Percentiles rank a stretch among this genome's conserved stretches.
Evolutionary conservation across 2,329 filamentous ascomycete genomes (phyloP).

Genomic region (Coniochaeta sp.): DNA sequence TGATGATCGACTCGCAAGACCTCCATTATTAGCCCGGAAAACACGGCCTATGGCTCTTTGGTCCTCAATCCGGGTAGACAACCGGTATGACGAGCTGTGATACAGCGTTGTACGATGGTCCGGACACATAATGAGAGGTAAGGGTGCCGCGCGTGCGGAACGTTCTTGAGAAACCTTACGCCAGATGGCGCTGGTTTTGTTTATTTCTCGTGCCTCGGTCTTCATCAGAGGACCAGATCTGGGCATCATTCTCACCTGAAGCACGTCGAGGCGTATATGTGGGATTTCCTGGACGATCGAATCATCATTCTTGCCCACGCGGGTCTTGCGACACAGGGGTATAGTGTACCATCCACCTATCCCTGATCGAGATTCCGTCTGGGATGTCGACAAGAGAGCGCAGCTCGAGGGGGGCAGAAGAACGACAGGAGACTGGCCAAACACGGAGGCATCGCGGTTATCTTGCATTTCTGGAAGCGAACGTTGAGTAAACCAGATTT

Average conservation of each 20-base stretch:
- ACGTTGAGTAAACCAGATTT: too few relatives aligned
- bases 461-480: too few relatives aligned
- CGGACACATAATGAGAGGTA: not conserved
- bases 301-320: not conserved
- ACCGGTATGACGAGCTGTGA: not conserved
- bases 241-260: not conserved
- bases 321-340: not conserved
- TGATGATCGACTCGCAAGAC: not conserved
- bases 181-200: too few relatives aligned
- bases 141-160: not conserved
- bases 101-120: not conserved
- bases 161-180: not conserved
- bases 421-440: not conserved
- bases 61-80: not conserved
- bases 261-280: not conserved
- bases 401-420: not conserved
- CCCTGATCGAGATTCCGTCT: not conserved
- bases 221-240: not conserved
- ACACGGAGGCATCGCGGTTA: not conserved
- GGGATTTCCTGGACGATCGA: not conserved
- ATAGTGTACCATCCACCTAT: not conserved
- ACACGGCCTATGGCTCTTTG: not conserved
- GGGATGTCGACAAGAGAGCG: not conserved
- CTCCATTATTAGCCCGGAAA: not conserved
- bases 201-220: not conserved